Base-by-base conservation (phyloP, 2,329 filamentous ascomycete genomes). In the Diatrype stigma region DNA sequence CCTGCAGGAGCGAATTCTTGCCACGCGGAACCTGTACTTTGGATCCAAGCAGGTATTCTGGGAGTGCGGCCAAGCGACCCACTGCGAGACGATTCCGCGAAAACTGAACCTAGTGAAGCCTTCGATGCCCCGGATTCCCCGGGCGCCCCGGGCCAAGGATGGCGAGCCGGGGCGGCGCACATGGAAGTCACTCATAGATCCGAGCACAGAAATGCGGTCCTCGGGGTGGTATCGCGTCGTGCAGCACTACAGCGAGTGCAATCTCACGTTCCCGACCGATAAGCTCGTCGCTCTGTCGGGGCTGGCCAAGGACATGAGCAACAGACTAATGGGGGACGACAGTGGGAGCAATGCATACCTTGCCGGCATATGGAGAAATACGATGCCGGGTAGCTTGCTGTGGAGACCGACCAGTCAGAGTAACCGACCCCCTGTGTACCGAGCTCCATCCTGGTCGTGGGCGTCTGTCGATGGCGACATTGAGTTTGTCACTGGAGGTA, bases 401-500 rank as follows among this genome's bases (percentile, higher is more conserved):
- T 60, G 57, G 57, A 47, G n/a, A 11, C n/a, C n/a, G n/a, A n/a
- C n/a, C n/a, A n/a, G 22, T 37, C 6, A 51, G 42, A 19, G 42
- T 11, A 2, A n/a, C 5, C 35, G 46, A 10, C 16, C 44, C 7
- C 32, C 46, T 1, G 3, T 34, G n/a, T 60, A 57, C n/a, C 55
- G 56, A 2, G 58, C 58, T 2, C 58, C 58, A 16, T 58, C 58
- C 1, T 60, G 58, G 58, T 58, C 58, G 11, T 60, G 58, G 58
- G 58, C 56, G 2, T 55, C 54, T 6, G 11, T 59, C 8, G 52
- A 59, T 35, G 58, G 58, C 2, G n/a, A 30, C 28, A 26, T 60
- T 16, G 30, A 34, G 14, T n/a, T 34, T 3, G 42, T 21, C 3
- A n/a, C 37, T n/a, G 35, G 28, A 23, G 32, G n/a, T 47, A 28